phyloP scores from a whole-genome alignment of 2,329 filamentous ascomycete species.

The Corniculantispora saksenae region DNA sequence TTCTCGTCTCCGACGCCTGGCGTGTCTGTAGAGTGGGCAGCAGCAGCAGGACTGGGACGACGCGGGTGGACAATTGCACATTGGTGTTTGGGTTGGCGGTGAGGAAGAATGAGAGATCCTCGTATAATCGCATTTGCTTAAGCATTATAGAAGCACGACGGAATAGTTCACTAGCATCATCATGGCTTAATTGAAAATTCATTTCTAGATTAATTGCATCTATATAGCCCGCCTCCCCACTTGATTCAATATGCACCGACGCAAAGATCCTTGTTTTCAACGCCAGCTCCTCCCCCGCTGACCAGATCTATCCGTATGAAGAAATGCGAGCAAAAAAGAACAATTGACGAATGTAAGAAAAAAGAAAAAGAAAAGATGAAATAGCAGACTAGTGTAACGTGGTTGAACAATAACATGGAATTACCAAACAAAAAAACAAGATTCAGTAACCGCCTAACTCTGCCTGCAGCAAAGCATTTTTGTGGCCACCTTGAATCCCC shows the following conservation, averaged over 20 bases:
- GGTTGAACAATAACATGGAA: background rate
- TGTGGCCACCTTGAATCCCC: background rate
- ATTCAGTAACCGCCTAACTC: background rate
- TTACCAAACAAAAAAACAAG: background rate
- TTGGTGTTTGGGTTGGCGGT: background rate
- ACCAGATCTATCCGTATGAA: background rate
- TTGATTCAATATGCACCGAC: background rate
- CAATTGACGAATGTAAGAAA: background rate
- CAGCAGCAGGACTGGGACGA: too few relatives aligned
- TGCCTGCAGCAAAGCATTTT: background rate
- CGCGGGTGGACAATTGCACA: background rate
- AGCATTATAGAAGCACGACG: background rate
- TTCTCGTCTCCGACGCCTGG: constrained; percentile 29
- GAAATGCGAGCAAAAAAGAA: background rate
- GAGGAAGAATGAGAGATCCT: too few relatives aligned
- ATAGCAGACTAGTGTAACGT: background rate
- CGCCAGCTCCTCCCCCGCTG: background rate
- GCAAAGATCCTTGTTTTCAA: background rate
- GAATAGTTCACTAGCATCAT: background rate
- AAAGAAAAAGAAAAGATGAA: background rate
- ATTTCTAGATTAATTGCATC: background rate
- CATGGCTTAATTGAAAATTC: background rate
- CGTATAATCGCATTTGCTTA: too few relatives aligned
- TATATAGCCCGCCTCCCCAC: background rate
- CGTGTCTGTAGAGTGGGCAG: constrained; percentile 1